phyloP scores from a whole-genome alignment of 1,284 basidiomycete species.

The Phellopilus nigrolimitatus region DNA sequence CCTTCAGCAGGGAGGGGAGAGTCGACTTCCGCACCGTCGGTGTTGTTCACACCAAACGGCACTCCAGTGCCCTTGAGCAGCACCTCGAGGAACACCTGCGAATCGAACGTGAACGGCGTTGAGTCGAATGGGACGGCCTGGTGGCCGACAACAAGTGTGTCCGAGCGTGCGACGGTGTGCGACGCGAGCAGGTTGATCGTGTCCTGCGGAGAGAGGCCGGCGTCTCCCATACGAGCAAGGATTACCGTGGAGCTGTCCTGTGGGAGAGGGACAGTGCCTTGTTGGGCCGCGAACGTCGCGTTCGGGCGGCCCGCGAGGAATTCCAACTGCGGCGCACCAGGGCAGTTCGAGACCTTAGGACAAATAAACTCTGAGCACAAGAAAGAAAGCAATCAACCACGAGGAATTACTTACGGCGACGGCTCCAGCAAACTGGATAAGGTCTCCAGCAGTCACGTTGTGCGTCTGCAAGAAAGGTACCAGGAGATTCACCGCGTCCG shows the following conservation, averaged over 20 bases:
- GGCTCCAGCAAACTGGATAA: conserved; percentile 31
- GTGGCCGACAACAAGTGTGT: conserved; percentile 20
- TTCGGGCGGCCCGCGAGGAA: conserved; percentile 25
- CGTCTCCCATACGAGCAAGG: conserved; percentile 24
- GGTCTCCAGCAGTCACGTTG: conserved; percentile 28
- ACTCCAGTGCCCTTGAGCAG: conserved; percentile 21
- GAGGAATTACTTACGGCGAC: conserved; percentile 23
- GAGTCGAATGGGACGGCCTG: conserved; percentile 23
- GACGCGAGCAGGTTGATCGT: conserved; percentile 28
- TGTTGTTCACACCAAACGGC: conserved; percentile 13
- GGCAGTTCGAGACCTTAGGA: conserved; percentile 26
- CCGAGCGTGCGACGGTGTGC: conserved; percentile 22
- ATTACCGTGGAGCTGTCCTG: conserved; percentile 29
- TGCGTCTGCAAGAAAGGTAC: conserved; percentile 25
- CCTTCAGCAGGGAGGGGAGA: conserved; percentile 12
- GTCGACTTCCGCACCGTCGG: conserved; percentile 13
- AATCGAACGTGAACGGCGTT: conserved; percentile 24
- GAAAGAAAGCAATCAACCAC: background rate
- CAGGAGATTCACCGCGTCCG: conserved; percentile 27
- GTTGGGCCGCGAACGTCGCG: conserved; percentile 25
- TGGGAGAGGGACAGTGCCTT: conserved; percentile 26
- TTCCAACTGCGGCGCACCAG: conserved; percentile 27
- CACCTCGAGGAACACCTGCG: conserved; percentile 24
- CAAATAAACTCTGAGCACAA: background rate
- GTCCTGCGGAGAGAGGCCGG: conserved; percentile 28